Evolutionary conservation across 2,329 filamentous ascomycete species (phyloP), one percentile per base, ranked within the genome.

Genomic region (Fusarium luffae): DNA sequence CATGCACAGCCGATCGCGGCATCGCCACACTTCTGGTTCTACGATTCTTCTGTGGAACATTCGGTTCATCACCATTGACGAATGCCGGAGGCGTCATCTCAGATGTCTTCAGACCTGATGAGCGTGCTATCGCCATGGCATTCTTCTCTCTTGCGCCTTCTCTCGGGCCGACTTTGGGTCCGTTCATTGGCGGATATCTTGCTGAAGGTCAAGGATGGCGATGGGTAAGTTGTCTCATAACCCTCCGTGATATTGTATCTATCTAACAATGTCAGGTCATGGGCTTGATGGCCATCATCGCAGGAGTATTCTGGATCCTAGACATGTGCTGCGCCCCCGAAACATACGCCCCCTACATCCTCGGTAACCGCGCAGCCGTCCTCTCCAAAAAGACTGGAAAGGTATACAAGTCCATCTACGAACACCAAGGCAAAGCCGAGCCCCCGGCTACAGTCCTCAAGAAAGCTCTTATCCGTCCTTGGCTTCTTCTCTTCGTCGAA

Each of bases 11-110:
- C 7, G 81, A 86, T 0, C 78, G 86, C 60, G 88, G 86, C 65
- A 87, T 90, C 28, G 81, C 81, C 40, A 86, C 86, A 1, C 81
- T 93, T 3, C 76, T 93, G 14, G 84, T 91, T n/a, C 81, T 92
- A 27, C 86, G 91, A 11, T 92, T 92, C 79, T 85, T 92, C 47
- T 86, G 87, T 13, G 89, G 89, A 30, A 80, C 86, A 5, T 90
- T 90, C 69, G 89, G 88, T 2, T 87, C 87, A 0, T 87, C 88
- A 0, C 86, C 88, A 0, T 77, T 91, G 54, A 89, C 88, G 7
- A 90, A 90, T 69, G 85, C 86, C 0, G 88, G 87, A 10, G 89
- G 88, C 62, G 84, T 89, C 23, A 86, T 91, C 63, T 88, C 88
- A n/a, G 89, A 91, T 76, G 85, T 90, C 75, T 90, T 89, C 69